phyloP scores from a whole-genome alignment of 306 rosid genomes.

The Betula pendula region DNA sequence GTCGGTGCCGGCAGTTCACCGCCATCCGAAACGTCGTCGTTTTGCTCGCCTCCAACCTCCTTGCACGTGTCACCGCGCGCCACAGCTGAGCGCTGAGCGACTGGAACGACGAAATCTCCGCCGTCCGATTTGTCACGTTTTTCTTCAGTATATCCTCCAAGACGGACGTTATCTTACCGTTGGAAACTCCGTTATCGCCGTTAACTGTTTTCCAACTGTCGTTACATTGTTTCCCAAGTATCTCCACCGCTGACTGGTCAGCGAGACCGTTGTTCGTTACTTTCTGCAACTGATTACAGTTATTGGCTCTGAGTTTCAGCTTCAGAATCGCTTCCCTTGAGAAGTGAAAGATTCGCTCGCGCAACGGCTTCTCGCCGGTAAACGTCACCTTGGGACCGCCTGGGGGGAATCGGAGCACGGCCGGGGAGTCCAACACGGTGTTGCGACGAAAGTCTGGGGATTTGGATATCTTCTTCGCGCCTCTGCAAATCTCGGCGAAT shows the following conservation, averaged over 20 bases:
- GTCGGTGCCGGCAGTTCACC: conserved; percentile 82
- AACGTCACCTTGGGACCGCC: conserved; percentile 65
- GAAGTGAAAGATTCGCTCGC: conserved; percentile 79
- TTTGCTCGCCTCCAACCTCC: conserved; percentile 46
- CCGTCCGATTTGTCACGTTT: background rate
- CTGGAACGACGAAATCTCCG: conserved; percentile 78
- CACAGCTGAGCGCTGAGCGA: conserved; percentile 81
- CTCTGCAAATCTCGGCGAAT: conserved; percentile 60
- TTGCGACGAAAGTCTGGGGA: conserved; percentile 57
- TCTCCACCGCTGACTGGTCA: conserved; percentile 33
- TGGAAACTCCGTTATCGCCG: conserved; percentile 23
- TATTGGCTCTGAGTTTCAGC: conserved; percentile 43
- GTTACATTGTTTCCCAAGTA: conserved; percentile 40
- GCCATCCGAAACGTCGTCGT: conserved; percentile 91
- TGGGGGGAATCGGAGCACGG: conserved; percentile 51
- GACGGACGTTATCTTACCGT: conserved; percentile 16
- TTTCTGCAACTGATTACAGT: background rate
- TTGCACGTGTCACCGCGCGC: conserved; percentile 82
- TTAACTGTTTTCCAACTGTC: conserved; percentile 49
- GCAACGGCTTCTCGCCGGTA: conserved; percentile 51
- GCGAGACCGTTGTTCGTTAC: conserved; percentile 26
- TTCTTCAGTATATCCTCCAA: background rate
- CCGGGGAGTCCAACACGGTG: conserved; percentile 59
- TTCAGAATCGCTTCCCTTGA: conserved; percentile 43
- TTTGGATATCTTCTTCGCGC: conserved; percentile 43